These are phyloP conservation scores for Fusarium guadeloupense DNA, from an alignment of 2,329 filamentous ascomycete genomes.

Conservation along the genomic window DNA sequence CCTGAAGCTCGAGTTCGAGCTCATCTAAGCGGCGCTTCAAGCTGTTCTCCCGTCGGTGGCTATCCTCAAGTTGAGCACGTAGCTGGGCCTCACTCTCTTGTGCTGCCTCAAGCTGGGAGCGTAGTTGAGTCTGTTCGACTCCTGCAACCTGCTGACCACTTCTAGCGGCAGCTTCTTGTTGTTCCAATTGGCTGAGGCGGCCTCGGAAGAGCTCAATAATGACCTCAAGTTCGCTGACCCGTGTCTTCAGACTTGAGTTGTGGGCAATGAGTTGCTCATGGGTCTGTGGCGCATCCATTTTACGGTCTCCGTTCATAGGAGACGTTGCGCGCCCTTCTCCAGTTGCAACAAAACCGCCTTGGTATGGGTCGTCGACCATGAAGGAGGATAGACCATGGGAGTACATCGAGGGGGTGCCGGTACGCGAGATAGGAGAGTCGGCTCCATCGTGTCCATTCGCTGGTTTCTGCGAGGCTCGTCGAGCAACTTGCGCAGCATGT, in stretches of 20 bases:
- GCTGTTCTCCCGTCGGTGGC: conserved; percentile 80
- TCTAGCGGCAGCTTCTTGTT: conserved; percentile 75
- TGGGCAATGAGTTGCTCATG: conserved; percentile 82
- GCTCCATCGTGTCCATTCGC: conserved; percentile 78
- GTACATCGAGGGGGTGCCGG: conserved; percentile 79
- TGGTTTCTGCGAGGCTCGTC: conserved; percentile 75
- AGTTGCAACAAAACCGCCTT: conserved; percentile 61
- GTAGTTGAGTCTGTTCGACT: conserved; percentile 65
- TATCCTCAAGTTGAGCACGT: conserved; percentile 75
- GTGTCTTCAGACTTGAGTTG: conserved; percentile 90
- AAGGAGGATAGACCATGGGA: conserved; percentile 82
- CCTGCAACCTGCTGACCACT: conserved; percentile 66
- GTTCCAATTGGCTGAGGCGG: conserved; percentile 80
- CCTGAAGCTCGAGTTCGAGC: conserved; percentile 69
- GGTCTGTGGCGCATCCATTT: conserved; percentile 76
- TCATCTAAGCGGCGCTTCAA: conserved; percentile 86
- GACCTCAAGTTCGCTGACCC: conserved; percentile 93
- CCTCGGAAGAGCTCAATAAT: conserved; percentile 87
- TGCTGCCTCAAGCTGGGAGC: conserved; percentile 62
- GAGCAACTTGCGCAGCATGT: conserved; percentile 60
- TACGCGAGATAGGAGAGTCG: conserved; percentile 82
- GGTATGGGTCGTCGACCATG: conserved; percentile 77
- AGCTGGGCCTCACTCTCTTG: conserved; percentile 56
- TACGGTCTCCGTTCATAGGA: conserved; percentile 66
- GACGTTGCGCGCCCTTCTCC: conserved; percentile 62